These are phyloP conservation scores for Penicillium sp. DNA, from an alignment of 2,329 filamentous ascomycete species.

Conservation along the genomic window DNA sequence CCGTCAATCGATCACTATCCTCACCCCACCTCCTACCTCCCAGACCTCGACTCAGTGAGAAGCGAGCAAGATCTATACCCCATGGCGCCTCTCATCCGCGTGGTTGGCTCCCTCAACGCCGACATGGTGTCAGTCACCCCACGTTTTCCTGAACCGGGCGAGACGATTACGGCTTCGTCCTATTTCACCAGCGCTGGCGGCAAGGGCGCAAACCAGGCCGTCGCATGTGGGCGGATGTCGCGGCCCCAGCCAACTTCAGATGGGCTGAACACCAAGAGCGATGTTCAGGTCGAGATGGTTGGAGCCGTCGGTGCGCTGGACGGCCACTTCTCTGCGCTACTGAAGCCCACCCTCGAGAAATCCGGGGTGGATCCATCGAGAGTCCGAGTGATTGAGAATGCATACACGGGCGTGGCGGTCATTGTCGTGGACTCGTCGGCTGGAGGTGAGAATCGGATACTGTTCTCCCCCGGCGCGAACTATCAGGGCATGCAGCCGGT, in stretches of 20 bases:
- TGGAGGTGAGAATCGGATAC: slow-evolving; percentile 70
- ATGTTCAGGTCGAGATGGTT: slow-evolving; percentile 63
- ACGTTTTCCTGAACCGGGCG: slow-evolving; percentile 77
- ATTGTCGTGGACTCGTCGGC: slow-evolving; percentile 72
- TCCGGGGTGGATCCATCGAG: slow-evolving; percentile 62
- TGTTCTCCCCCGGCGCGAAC: slow-evolving; percentile 71
- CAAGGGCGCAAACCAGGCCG: slow-evolving; percentile 94
- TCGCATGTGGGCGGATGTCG: slow-evolving; percentile 80
- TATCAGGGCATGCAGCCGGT: slow-evolving; percentile 44
- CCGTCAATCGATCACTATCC: too few species aligned
- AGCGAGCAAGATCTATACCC: too few species aligned
- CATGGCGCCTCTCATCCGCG: slow-evolving; percentile 61
- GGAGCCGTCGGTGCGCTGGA: slow-evolving; percentile 63
- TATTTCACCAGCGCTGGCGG: slow-evolving; percentile 82
- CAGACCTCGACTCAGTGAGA: too few species aligned
- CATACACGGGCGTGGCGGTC: slow-evolving; percentile 67
- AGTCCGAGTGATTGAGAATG: slow-evolving; percentile 47
- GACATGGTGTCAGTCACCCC: slow-evolving; percentile 87
- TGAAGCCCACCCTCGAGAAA: slow-evolving; percentile 57
- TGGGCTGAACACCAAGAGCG: slow-evolving; percentile 20
- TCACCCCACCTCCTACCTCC: too few species aligned
- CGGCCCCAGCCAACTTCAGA: slow-evolving; percentile 46
- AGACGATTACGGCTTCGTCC: slow-evolving; percentile 76
- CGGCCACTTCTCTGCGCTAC: slow-evolving; percentile 62
- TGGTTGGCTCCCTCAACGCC: slow-evolving; percentile 91